These are phyloP conservation scores for Fomitopsis pinicola DNA, from an alignment of 1,284 basidiomycete species.

Conservation along the genomic window DNA sequence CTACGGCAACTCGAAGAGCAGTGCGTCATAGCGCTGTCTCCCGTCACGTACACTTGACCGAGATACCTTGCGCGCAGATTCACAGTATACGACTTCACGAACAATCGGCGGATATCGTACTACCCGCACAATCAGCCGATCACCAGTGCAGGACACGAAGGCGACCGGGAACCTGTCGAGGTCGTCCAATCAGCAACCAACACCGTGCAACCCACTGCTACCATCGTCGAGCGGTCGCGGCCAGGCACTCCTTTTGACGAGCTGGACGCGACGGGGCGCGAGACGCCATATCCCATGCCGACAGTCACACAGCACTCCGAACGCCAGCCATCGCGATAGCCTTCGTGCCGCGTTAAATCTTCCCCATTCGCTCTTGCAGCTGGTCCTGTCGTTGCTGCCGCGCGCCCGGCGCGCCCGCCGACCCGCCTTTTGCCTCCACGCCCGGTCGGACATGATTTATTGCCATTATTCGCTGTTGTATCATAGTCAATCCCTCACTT, in stretches of 20 bases:
- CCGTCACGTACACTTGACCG: not conserved
- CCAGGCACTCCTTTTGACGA: constrained; percentile 46
- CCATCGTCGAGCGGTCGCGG: constrained; percentile 52
- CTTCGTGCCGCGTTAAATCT: not conserved
- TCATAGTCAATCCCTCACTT: not conserved
- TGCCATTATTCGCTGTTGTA: constrained; percentile 1
- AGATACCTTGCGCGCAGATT: constrained; percentile 43
- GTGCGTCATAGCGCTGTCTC: constrained; percentile 40
- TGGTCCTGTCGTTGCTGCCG: constrained; percentile 1
- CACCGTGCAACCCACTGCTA: constrained; percentile 38
- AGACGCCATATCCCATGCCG: constrained; percentile 13
- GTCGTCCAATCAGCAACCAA: constrained; percentile 37
- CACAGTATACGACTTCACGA: constrained; percentile 72
- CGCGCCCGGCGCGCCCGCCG: not conserved
- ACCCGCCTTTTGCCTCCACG: not conserved
- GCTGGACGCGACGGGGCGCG: constrained; percentile 10
- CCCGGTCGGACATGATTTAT: not conserved
- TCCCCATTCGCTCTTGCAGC: constrained; percentile 6
- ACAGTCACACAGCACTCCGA: constrained; percentile 12
- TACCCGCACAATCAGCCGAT: constrained; percentile 77
- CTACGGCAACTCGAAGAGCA: constrained; percentile 91
- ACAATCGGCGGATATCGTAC: constrained; percentile 64
- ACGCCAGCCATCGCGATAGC: constrained; percentile 11
- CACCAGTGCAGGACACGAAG: constrained; percentile 40
- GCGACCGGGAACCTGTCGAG: constrained; percentile 30